A percentile compares a stretch with the other conserved stretches of the same genome.
Conservation (phyloP, 495 filamentous ascomycete species). For the Tetracladium setigerum region DNA sequence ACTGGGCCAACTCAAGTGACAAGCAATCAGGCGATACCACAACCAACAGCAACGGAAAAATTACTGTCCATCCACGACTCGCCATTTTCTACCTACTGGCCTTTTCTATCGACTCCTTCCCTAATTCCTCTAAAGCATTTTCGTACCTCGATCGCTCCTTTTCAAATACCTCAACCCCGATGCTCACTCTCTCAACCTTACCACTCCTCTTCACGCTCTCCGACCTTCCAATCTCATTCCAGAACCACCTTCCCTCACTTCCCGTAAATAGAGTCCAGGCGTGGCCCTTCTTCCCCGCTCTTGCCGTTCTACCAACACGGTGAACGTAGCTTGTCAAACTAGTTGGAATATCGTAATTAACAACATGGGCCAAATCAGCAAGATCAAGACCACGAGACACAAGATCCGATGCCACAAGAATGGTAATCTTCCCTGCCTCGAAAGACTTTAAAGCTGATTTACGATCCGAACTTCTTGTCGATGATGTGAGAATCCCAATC, state of each 20-base stretch:
- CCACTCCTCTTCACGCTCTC: constrained; percentile 19
- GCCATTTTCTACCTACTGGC: background rate
- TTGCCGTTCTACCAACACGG: constrained; percentile 83
- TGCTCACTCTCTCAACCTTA: constrained; percentile 30
- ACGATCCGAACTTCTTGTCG: constrained; percentile 55
- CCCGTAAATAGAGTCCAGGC: constrained; percentile 79
- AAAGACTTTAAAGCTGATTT: constrained; percentile 56
- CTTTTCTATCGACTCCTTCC: constrained; percentile 32
- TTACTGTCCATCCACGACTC: background rate
- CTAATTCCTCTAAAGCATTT: constrained; percentile 43
- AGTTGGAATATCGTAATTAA: constrained; percentile 90
- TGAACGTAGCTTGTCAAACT: constrained; percentile 81
- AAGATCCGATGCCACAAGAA: constrained; percentile 86
- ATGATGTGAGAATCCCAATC: constrained; percentile 68
- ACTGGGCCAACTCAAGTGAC: too few species aligned
- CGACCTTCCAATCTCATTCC: constrained; percentile 60
- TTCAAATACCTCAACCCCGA: background rate
- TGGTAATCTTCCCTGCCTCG: constrained; percentile 49
- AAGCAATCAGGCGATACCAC: too few species aligned
- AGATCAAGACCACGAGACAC: constrained; percentile 92
- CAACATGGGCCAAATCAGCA: constrained; percentile 65
- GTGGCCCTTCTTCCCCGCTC: constrained; percentile 67
- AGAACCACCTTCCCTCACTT: constrained; percentile 80
- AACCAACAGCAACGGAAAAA: too few species aligned
- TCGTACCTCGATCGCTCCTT: constrained; percentile 32